Conservation (phyloP, 306 rosid genomes). For the Pueraria montana region DNA sequence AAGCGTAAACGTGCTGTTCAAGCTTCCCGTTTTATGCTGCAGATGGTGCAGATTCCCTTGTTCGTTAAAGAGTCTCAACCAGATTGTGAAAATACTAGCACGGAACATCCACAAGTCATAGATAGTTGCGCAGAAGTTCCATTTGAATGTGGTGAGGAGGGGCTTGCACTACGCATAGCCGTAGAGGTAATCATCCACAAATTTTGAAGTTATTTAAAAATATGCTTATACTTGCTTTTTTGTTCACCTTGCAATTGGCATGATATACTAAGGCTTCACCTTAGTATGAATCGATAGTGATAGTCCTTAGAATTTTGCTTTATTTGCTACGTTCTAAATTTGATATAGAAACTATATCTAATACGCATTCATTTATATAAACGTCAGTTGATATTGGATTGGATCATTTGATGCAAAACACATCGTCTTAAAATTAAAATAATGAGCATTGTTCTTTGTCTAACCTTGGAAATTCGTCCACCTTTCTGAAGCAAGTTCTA, state of each 20-base stretch:
- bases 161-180: constrained; percentile 85
- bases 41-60: constrained; percentile 88
- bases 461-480: constrained; percentile 11
- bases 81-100: constrained; percentile 55
- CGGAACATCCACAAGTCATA: constrained; percentile 59
- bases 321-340: constrained; percentile 7
- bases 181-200: constrained; percentile 71
- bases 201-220: constrained; percentile 5
- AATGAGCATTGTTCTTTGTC: neutral
- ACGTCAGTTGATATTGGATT: neutral
- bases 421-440: constrained; percentile 3
- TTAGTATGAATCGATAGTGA: neutral
- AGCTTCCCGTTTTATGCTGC: constrained; percentile 96
- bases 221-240: constrained; percentile 33
- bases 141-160: constrained; percentile 87
- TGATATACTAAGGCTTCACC: constrained; percentile 3
- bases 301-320: constrained; percentile 13
- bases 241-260: neutral
- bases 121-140: constrained; percentile 65
- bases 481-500: constrained; percentile 14
- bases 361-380: neutral
- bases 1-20: constrained; percentile 93
- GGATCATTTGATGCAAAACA: neutral
- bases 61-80: constrained; percentile 64
- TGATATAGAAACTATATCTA: neutral